These are phyloP conservation scores for Suillus lakei DNA, from an alignment of 768 basidiomycete species.

Conservation along the genomic window DNA sequence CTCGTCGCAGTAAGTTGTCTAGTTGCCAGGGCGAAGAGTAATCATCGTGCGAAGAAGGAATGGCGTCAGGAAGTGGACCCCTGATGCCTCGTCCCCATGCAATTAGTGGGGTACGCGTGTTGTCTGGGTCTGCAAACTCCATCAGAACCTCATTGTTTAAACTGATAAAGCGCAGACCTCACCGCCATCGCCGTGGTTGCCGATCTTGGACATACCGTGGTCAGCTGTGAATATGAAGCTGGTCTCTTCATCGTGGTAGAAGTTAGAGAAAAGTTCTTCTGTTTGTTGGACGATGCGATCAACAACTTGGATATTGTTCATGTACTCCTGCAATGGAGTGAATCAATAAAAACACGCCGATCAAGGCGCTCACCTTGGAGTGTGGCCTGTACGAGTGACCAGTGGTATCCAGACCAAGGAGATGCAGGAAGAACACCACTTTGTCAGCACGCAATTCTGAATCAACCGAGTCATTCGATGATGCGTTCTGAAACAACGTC, in stretches of 20 bases:
- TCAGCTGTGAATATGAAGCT: constrained; percentile 85
- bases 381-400: constrained; percentile 87
- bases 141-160: constrained; percentile 12
- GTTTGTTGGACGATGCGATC: constrained; percentile 73
- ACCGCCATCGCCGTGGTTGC: constrained; percentile 91
- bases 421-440: constrained; percentile 81
- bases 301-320: constrained; percentile 81
- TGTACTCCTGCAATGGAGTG: constrained; percentile 67
- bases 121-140: constrained; percentile 74
- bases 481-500: constrained; percentile 65
- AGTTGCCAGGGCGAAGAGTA: constrained; percentile 72
- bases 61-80: constrained; percentile 61
- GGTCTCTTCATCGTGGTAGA: constrained; percentile 72
- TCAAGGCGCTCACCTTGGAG: constrained; percentile 54
- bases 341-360: constrained; percentile 1
- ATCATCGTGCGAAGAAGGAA: constrained; percentile 66
- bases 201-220: constrained; percentile 88
- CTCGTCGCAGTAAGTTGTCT: constrained; percentile 61
- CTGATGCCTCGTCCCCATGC: constrained; percentile 84
- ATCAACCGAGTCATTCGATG: constrained; percentile 52
- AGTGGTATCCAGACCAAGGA: constrained; percentile 84
- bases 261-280: constrained; percentile 62
- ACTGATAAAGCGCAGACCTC: constrained; percentile 22
- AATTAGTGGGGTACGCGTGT: constrained; percentile 83
- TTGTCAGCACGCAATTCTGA: constrained; percentile 58